Evolutionary conservation across 2,329 filamentous ascomycete species (phyloP), one percentile per base, ranked within the genome.

Genomic region (Pseudogymnoascus sp.): DNA sequence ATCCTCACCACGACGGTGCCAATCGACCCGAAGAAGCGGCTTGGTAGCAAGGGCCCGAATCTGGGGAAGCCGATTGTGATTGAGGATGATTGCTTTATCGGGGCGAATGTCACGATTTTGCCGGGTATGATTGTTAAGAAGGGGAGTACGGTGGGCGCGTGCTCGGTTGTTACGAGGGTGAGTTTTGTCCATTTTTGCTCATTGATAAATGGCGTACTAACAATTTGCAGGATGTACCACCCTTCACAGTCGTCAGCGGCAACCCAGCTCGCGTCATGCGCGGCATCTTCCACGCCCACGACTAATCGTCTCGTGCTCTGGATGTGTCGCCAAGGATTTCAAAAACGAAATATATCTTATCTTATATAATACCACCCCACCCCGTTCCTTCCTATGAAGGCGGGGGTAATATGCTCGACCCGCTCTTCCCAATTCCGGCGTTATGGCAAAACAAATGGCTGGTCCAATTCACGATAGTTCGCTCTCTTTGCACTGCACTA

Each of bases 1-100:
- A 89, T 97, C 67, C 89, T 91, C 71, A 92, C 89, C 13, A 85
- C 87, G 35, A 88, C 85, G 42, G 80, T 88, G 58, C 85, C 86
- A 42, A 85, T 87, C 12, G 90, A 95, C 71, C 85, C 87, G 29
- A 85, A 88, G 72, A 81, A 83, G 65, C 82, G 90, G 21, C 85
- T 88, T 68, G 92, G 91, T 5, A 87, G 85, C 55, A 85, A 86
- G 66, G 90, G 88, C 35, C 82, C 84, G 5, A 87, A 89, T 70
- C 75, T 86, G 63, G 92, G 89, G 12, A 84, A 84, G 33, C 78
- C 82, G 15, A 87, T 97, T 61, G 81, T 80, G 35, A 93, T 97
- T 65, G 90, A 91, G 66, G 85, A 85, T 64, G 85, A 88, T 67
- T 86, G 85, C 68, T 85, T 82, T 72, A 84, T 89, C 69, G 86